These are phyloP conservation scores for Trichoderma harzianum DNA, from an alignment of 2,329 filamentous ascomycete genomes.

Conservation along the genomic window DNA sequence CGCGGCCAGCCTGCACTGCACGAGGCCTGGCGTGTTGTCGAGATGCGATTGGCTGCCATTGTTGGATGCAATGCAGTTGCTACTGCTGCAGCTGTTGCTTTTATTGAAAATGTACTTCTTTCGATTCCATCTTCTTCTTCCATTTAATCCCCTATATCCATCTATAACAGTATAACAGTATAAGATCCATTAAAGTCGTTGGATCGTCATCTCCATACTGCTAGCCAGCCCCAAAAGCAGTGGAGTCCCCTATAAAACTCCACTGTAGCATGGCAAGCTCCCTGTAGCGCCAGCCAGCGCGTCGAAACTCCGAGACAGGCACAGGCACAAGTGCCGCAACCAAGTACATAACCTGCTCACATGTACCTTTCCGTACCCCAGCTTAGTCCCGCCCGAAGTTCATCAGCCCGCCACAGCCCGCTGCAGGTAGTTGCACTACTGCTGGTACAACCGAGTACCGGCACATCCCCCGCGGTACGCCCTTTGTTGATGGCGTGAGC, in stretches of 20 bases:
- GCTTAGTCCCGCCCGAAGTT: accelerated
- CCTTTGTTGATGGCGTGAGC: not conserved
- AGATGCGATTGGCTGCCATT: not conserved
- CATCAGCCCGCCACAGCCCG: not conserved
- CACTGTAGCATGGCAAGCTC: not conserved
- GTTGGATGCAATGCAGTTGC: not conserved
- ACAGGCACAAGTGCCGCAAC: not conserved
- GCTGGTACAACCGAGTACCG: not conserved
- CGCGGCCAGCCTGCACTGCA: not conserved
- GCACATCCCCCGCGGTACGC: not conserved
- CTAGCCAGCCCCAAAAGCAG: not conserved
- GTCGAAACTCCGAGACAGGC: not conserved
- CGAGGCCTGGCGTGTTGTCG: not conserved
- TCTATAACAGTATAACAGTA: not conserved
- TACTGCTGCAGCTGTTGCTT: not conserved
- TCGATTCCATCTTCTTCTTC: not conserved
- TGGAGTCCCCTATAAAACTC: not conserved
- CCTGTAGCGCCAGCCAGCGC: not conserved
- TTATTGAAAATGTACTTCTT: not conserved
- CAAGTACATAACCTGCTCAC: not conserved
- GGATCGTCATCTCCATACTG: not conserved
- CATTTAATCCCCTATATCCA: not conserved
- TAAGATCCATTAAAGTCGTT: not conserved
- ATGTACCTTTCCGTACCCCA: not conserved
- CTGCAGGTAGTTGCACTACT: not conserved